phyloP scores from a whole-genome alignment of 1,284 basidiomycete genomes.

The Vanrija pseudolonga region DNA sequence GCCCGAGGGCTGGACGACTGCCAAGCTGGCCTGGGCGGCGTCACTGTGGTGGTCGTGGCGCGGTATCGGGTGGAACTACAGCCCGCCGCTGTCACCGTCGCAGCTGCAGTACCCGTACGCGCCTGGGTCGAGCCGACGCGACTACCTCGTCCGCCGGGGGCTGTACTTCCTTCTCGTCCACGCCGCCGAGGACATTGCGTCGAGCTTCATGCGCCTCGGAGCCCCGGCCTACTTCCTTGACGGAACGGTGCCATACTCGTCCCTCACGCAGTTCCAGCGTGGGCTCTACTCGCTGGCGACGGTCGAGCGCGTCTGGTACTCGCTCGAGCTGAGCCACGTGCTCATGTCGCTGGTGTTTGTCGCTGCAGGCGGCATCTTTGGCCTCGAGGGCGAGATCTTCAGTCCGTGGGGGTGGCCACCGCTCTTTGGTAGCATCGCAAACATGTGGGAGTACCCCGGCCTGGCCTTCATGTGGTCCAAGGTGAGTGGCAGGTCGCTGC shows the following conservation, averaged over 20 bases:
- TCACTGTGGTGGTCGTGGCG: constrained; percentile 34
- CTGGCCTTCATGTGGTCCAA: constrained; percentile 39
- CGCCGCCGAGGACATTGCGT: constrained; percentile 20
- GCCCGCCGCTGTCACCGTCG: constrained; percentile 24
- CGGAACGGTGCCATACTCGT: constrained; percentile 16
- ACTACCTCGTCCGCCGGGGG: constrained; percentile 17
- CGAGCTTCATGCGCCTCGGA: constrained; percentile 25
- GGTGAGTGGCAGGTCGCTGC: constrained; percentile 26
- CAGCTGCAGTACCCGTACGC: constrained; percentile 25
- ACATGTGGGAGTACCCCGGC: constrained; percentile 35
- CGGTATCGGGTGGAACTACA: constrained; percentile 43
- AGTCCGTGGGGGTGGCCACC: constrained; percentile 45
- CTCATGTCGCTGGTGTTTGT: constrained; percentile 16
- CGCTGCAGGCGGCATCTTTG: constrained; percentile 28
- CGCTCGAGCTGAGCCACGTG: constrained; percentile 21
- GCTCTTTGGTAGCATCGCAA: constrained; percentile 29
- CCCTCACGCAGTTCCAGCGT: constrained; percentile 19
- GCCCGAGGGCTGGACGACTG: constrained; percentile 30
- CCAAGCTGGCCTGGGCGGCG: constrained; percentile 37
- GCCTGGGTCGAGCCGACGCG: constrained; percentile 16
- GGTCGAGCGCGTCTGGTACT: constrained; percentile 23
- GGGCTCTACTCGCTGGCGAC: constrained; percentile 26
- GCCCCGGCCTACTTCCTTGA: constrained; percentile 27
- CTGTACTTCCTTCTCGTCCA: constrained; percentile 9
- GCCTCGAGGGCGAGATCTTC: constrained; percentile 32